phyloP scores from a whole-genome alignment of 2,329 filamentous ascomycete genomes.

The Talaromyces marneffei region DNA sequence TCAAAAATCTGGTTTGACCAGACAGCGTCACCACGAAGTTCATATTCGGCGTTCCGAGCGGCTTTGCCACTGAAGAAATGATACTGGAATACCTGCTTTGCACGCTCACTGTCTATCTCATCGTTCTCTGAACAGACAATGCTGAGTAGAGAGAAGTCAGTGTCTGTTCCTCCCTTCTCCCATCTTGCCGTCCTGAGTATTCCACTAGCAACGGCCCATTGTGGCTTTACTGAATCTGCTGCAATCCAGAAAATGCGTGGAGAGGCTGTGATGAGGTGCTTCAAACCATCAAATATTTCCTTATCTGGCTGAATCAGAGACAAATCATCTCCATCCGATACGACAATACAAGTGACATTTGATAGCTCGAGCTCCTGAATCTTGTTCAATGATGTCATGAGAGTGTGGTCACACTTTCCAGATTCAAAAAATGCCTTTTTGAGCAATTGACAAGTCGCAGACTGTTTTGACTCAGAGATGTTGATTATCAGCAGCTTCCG shows the following conservation, averaged over 20 bases:
- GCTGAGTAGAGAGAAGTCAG: neutral
- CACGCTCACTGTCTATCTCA: neutral
- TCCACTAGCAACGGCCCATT: neutral
- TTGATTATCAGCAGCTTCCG: neutral
- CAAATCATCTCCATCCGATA: neutral
- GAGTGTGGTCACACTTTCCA: neutral
- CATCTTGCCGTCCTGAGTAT: neutral
- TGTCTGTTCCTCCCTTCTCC: neutral
- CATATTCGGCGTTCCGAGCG: neutral
- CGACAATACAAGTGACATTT: neutral
- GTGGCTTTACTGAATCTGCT: neutral
- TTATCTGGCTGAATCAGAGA: neutral
- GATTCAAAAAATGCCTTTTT: neutral
- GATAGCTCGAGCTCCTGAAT: neutral
- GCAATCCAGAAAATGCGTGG: neutral
- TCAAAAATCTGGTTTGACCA: neutral
- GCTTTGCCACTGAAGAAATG: neutral
- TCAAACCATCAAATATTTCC: neutral
- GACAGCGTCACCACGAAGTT: neutral
- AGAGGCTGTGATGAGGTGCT: neutral
- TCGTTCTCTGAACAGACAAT: neutral
- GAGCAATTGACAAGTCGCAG: neutral
- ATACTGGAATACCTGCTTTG: neutral
- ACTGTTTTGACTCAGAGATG: neutral
- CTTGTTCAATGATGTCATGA: neutral